phyloP scores from a whole-genome alignment of 495 filamentous ascomycete genomes.

The Parathielavia hyrcaniae region DNA sequence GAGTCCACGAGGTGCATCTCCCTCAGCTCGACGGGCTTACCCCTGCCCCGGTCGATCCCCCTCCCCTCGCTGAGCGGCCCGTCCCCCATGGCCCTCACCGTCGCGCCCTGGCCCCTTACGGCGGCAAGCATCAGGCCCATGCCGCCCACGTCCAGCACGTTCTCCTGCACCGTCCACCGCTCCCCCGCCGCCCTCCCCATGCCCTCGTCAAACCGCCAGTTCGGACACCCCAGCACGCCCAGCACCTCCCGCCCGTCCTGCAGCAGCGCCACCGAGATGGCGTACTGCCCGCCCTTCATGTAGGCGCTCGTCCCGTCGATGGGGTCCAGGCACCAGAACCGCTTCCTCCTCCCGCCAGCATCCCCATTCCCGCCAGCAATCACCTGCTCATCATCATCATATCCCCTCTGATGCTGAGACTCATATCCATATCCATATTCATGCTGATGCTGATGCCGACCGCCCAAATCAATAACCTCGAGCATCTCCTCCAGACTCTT shows the following conservation, averaged over 20 bases:
- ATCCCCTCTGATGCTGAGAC: no score
- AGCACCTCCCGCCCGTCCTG: constrained; percentile 48
- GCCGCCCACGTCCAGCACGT: constrained; percentile 43
- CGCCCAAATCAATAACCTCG: constrained; percentile 50
- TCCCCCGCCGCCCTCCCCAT: constrained; percentile 11
- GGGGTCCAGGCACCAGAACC: constrained; percentile 56
- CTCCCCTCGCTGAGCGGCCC: constrained; percentile 28
- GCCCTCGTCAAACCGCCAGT: constrained; percentile 33
- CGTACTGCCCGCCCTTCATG: constrained; percentile 53
- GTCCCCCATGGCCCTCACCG: constrained; percentile 40
- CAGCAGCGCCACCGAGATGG: constrained; percentile 49
- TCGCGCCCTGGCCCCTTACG: constrained; percentile 47
- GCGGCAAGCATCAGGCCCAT: constrained; percentile 49
- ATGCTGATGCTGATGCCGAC: no score
- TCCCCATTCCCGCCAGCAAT: no score
- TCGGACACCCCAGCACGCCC: constrained; percentile 54
- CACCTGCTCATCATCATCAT: no score
- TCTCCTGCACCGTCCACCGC: constrained; percentile 38
- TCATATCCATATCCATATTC: no score
- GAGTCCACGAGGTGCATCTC: constrained; percentile 48
- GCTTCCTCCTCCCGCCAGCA: constrained; percentile 30
- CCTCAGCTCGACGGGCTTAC: constrained; percentile 23
- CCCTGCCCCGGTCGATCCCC: constrained; percentile 24
- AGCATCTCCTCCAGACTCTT: constrained; percentile 47
- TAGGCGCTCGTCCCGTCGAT: constrained; percentile 57